A percentile compares a stretch with the other conserved stretches of the same genome.
Conservation (phyloP, 2,329 filamentous ascomycete species). For the Epichloe gansuensis region DNA sequence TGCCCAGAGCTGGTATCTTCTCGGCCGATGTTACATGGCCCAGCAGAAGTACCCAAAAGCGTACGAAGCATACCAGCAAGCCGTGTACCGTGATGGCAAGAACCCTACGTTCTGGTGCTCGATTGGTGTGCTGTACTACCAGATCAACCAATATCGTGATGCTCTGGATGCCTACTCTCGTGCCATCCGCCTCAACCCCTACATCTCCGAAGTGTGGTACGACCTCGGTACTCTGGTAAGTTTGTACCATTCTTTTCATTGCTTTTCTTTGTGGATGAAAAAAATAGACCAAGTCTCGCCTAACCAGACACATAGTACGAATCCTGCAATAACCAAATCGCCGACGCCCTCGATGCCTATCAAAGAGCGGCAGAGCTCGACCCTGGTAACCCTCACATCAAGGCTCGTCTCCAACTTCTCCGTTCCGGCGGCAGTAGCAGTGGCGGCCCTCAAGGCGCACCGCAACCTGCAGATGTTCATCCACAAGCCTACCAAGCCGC, state of each 20-base stretch:
- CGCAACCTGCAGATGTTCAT: conserved; percentile 91
- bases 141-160: conserved; percentile 98
- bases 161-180: conserved; percentile 94
- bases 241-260: conserved; percentile 21
- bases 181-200: conserved; percentile 90
- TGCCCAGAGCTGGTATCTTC: conserved; percentile 96
- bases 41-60: conserved; percentile 98
- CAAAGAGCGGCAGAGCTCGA: conserved; percentile 89
- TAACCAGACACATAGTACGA: conserved; percentile 54
- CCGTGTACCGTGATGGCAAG: conserved; percentile 91
- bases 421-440: conserved; percentile 67
- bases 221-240: conserved; percentile 84
- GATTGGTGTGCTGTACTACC: conserved; percentile 96
- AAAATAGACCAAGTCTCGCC: conserved; percentile 16
- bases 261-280: background rate
- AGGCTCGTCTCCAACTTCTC: conserved; percentile 79
- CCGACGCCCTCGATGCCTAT: conserved; percentile 90
- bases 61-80: conserved; percentile 96
- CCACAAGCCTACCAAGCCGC: conserved; percentile 83
- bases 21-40: conserved; percentile 97
- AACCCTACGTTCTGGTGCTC: conserved; percentile 99
- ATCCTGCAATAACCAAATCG: conserved; percentile 97
- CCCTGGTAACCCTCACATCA: conserved; percentile 87
- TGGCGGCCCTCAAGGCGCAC: conserved; percentile 58
- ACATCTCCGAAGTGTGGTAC: conserved; percentile 99